These are phyloP conservation scores for Euphorbia peplus DNA, from an alignment of 345 rosid species.

Conservation along the genomic window DNA sequence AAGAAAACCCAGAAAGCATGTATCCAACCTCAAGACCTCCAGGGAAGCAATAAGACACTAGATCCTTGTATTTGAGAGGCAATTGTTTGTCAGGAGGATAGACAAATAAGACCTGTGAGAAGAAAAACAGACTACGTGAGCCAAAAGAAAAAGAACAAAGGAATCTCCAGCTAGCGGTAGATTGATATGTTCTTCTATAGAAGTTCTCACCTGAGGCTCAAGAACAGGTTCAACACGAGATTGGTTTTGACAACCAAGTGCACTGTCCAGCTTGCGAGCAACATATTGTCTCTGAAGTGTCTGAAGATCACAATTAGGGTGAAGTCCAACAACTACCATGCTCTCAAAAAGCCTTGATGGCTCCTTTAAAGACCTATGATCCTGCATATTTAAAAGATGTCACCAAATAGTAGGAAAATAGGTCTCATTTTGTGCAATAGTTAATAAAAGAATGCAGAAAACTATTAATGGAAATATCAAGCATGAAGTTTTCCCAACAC, in stretches of 20 bases:
- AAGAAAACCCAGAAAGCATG: constrained; percentile 4
- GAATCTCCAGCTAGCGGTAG: neutral
- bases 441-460: neutral
- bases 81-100: constrained; percentile 84
- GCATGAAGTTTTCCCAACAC: neutral
- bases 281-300: constrained; percentile 64
- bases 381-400: constrained; percentile 48
- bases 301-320: constrained; percentile 80
- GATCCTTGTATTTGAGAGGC: constrained; percentile 82
- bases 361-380: constrained; percentile 69
- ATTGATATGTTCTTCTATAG: neutral
- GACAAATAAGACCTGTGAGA: constrained; percentile 76
- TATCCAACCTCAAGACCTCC: constrained; percentile 81
- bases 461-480: neutral
- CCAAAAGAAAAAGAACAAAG: neutral
- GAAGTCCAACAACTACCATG: constrained; percentile 92
- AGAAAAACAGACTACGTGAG: constrained; percentile 20
- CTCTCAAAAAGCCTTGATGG: constrained; percentile 89
- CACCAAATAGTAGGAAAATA: constrained; percentile 9
- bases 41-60: constrained; percentile 90
- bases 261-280: constrained; percentile 54
- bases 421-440: neutral
- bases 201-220: constrained; percentile 71
- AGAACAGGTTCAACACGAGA: constrained; percentile 72
- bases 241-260: constrained; percentile 53